Evolutionary conservation across 805 yeast species (phyloP), one percentile per base, ranked within the genome.

Genomic region (Pichia deserticola): DNA sequence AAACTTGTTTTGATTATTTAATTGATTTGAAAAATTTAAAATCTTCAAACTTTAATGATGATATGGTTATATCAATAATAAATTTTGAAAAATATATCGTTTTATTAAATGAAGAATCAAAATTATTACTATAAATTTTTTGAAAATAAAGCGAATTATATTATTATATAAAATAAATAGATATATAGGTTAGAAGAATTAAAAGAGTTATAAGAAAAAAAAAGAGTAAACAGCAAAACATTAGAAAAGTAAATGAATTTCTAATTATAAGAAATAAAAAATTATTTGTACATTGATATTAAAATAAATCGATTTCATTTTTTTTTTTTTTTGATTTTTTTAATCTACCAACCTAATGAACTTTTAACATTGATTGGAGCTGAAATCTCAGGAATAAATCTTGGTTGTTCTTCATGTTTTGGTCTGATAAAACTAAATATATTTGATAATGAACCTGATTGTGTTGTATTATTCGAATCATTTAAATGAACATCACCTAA

Each of bases 281-380:
- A 20, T 20, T 20, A 20, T 20, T 20, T 20, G 20, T 20, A 20
- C 20, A 20, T 20, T 20, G 20, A 20, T 20, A 20, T 20, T 20
- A 9, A 30, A 30, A 30, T 9, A 30, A 6, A 30, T 30, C 32
- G 9, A 7, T 7, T 7, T 30, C 7, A 1, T 7, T 30, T 30
- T 6, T 30, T 6, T n/a, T n/a, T n/a, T n/a, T 30, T 6, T 30
- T 7, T 7, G 4, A 9, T 30, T 30, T 30, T 6, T 30, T 30
- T 6, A 30, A 39, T 32, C 13, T 33, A 67, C 90, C 90, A 84
- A 35, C 90, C 90, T 51, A 84, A 69, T 3, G 92, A 83, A 62
- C 82, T 84, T 53, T 79, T 79, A 4, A 84, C 75, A 49, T 83
- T 81, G 36, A 83, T 83, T 10, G 92, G 92, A 49, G 76, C 78